Evolutionary conservation across 2,329 filamentous ascomycete species (phyloP).

Genomic region (Cladobotryum protrusum): DNA sequence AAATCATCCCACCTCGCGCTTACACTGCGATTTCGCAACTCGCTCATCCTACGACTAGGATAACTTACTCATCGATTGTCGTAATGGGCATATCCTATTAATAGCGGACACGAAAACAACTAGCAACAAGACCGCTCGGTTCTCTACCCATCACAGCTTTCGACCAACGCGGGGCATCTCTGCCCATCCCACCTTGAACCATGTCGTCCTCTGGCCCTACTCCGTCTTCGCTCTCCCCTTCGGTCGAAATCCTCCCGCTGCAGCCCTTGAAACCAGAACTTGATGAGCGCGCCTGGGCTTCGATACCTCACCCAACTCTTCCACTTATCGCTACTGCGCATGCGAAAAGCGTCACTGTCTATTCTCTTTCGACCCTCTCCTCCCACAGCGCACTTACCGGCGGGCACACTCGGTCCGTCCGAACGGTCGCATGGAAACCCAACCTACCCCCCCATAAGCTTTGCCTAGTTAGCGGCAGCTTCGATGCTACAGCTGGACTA

Average conservation of each 20-base stretch:
- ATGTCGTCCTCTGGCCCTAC: slow-evolving; percentile 20
- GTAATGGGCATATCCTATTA: too few relatives aligned
- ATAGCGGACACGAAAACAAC: too few relatives aligned
- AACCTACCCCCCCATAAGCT: slow-evolving; percentile 54
- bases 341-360: slow-evolving; percentile 80
- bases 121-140: too few relatives aligned
- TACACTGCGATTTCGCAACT: too few relatives aligned
- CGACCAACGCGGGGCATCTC: too few relatives aligned
- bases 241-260: slow-evolving; percentile 37
- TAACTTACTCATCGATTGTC: too few relatives aligned
- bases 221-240: slow-evolving; percentile 4
- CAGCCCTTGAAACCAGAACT: slow-evolving; percentile 50
- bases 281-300: slow-evolving; percentile 75
- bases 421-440: slow-evolving; percentile 83
- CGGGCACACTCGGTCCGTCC: slow-evolving; percentile 86
- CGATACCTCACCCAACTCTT: slow-evolving; percentile 75
- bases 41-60: too few relatives aligned
- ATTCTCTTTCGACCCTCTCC: slow-evolving; percentile 75
- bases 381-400: slow-evolving; percentile 75
- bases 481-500: slow-evolving; percentile 84
- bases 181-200: slow-evolving; percentile 8
- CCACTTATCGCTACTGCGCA: slow-evolving; percentile 86
- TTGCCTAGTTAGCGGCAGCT: slow-evolving; percentile 85
- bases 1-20: too few relatives aligned
- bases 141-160: too few relatives aligned